Evolutionary conservation across 129 eudicot species (phyloP), one percentile per base, ranked within the genome.

Genomic region (Flaveria bidentis): DNA sequence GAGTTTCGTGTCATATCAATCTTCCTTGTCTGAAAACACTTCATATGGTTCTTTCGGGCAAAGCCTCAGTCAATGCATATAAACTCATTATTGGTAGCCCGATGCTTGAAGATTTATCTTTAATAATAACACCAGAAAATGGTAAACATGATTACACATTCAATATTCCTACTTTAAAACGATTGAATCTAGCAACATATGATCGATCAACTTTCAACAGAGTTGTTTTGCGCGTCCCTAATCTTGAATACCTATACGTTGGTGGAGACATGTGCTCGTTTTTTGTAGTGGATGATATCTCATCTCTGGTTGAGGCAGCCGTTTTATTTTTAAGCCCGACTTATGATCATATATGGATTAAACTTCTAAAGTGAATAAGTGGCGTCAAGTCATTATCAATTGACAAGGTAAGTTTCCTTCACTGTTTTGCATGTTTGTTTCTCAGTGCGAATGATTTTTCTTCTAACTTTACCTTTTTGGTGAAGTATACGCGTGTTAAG

Each of bases 111-210:
- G 12, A 15, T 60, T 60, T 60, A 25, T 60, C 39, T 10, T 10
- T 60, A 25, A 36, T 18, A 60, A 12, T 25, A 23, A 10, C 9
- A 4, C 5, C 11, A 1, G 1, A 25, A 2, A 5, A 9, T 0
- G 41, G 14, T 23, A n/a, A 60, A 25, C 16, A 60, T 25, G 41
- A 25, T 14, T 60, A 23, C 66, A 25, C 2, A 11, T 60, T 10
- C 66, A 60, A 25, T 60, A 60, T 60, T 12, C 66, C 39, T 60
- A 60, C 66, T 25, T 58, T 60, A 12, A 60, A 60, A 60, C 66
- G 39, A 13, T 3, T 57, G 16, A 57, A 57, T 9, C 28, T 56
- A 56, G 8, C 26, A 17, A 17, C 20, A 26, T 11, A 56, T 18
- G 9, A 6, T 9, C n/a, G 9, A 56, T 2, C 28, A 56, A 18